Percentiles rank a stretch among this genome's conserved stretches.
Conservation (phyloP, 169 alveolate genomes). For the Plasmodium reichenowi region DNA sequence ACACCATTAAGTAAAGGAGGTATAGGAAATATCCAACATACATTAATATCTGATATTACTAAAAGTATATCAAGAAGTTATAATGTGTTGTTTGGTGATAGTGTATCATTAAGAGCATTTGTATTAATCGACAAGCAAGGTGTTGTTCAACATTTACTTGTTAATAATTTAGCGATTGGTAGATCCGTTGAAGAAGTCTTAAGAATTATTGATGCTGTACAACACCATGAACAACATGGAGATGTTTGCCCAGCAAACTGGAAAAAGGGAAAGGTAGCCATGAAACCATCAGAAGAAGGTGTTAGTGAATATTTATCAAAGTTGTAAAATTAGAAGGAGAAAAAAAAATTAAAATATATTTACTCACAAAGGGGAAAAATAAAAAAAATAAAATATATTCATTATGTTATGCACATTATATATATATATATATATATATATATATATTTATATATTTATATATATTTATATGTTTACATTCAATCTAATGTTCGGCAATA, state of each 20-base stretch:
- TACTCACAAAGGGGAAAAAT: neutral
- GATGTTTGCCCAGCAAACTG: slow-evolving; percentile 99
- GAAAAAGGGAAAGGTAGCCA: slow-evolving; percentile 97
- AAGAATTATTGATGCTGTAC: slow-evolving; percentile 97
- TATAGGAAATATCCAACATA: slow-evolving; percentile 96
- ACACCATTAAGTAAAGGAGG: slow-evolving; percentile 98
- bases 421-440: neutral
- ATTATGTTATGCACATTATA: neutral
- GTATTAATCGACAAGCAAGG: slow-evolving; percentile 98
- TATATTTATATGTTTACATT: too few relatives aligned
- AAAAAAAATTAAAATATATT: neutral
- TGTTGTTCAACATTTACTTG: slow-evolving; percentile 94
- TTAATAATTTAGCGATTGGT: slow-evolving; percentile 99
- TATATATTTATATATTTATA: too few relatives aligned
- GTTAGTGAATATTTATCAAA: slow-evolving; percentile 86
- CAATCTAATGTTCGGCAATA: too few relatives aligned
- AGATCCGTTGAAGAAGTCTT: slow-evolving; percentile 96
- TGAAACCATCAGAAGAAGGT: slow-evolving; percentile 96
- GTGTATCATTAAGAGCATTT: slow-evolving; percentile 97
- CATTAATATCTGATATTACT: slow-evolving; percentile 94
- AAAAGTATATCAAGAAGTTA: slow-evolving; percentile 92
- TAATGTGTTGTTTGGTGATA: slow-evolving; percentile 93
- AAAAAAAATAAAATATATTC: neutral
- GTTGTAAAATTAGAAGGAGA: slow-evolving; percentile 19
- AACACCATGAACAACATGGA: slow-evolving; percentile 96